These are phyloP conservation scores for Rubus parviflorus DNA, from an alignment of 306 rosid genomes.

Conservation along the genomic window DNA sequence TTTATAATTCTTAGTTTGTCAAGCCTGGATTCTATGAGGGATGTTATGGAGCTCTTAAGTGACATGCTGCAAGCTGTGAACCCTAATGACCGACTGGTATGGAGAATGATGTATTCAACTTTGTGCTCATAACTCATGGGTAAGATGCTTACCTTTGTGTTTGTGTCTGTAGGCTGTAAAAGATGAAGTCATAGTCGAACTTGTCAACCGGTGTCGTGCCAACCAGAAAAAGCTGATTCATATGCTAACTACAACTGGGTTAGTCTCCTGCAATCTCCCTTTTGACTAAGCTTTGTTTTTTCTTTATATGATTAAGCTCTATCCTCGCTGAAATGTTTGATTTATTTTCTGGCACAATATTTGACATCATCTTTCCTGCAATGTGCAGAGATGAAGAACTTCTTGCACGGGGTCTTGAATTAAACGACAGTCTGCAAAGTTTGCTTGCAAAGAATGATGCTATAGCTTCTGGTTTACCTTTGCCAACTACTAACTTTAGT, in stretches of 20 bases:
- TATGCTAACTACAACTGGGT: slow-evolving; percentile 97
- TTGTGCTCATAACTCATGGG: slow-evolving; percentile 17
- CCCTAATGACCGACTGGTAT: slow-evolving; percentile 71
- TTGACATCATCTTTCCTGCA: slow-evolving; percentile 22
- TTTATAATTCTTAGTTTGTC: slow-evolving; percentile 53
- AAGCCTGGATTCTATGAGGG: slow-evolving; percentile 79
- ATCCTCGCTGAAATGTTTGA: not conserved
- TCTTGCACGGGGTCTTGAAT: slow-evolving; percentile 88
- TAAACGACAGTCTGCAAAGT: slow-evolving; percentile 77
- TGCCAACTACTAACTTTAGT: slow-evolving; percentile 54
- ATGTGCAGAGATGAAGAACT: slow-evolving; percentile 83
- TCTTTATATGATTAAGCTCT: not conserved
- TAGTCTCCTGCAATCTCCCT: slow-evolving; percentile 30
- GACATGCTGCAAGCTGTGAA: slow-evolving; percentile 95
- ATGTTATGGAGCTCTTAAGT: slow-evolving; percentile 78
- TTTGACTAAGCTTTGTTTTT: not conserved
- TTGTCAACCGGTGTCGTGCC: slow-evolving; percentile 77
- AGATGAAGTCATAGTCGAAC: slow-evolving; percentile 90
- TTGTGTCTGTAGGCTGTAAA: slow-evolving; percentile 63
- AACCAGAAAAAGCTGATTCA: slow-evolving; percentile 95
- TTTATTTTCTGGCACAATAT: slow-evolving; percentile 1
- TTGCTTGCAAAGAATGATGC: slow-evolving; percentile 92
- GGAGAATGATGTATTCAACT: slow-evolving; percentile 25
- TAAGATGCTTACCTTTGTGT: slow-evolving; percentile 3
- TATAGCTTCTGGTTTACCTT: slow-evolving; percentile 75